Evolutionary conservation across 2,329 filamentous ascomycete species (phyloP), one percentile per base, ranked within the genome.

Genomic region (Decorospora gaudefroyi): DNA sequence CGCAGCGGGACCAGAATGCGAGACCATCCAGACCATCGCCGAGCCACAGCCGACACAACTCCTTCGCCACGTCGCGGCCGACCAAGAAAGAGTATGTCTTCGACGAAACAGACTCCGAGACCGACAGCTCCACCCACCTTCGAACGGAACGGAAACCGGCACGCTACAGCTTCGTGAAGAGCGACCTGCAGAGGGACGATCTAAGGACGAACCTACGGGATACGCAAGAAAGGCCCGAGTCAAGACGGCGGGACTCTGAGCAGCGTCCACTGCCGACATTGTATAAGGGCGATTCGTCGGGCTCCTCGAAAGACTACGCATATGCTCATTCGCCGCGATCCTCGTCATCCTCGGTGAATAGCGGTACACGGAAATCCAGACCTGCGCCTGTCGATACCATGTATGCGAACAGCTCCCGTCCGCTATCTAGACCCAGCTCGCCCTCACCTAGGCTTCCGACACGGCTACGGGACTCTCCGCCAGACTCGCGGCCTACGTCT

Each of bases 121-220:
- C 53, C 5, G 61, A 67, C 13, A 62, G 62, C 17, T 53, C 48
- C 3, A 49, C 56, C 7, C 59, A 55, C 18, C 53, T 69, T 6
- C 61, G 63, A 12, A 60, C 61, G 23, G 56, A 65, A 28, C 59
- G 69, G 22, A 62, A 61, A 43, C 65, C 71, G 8, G 63, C 67
- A 8, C 59, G 65, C 7, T 72, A 72, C 50, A 72, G 70, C 46
- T 73, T 73, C 47, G 64, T 69, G 26, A 65, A 66, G 56, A 67
- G 53, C 33, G 64, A 70, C 5, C 46, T 68, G 15, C 64, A 66
- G 27, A 67, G 57, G 38, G 68, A 71, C 13, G 60, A 69, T 17
- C 48, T 69, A 0, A 50, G 67, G 26, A 55, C 60, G 12, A 57
- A 59, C 15, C 41, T 70, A 4, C 40, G 51, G 3, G 50, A 63